phyloP scores from a whole-genome alignment of 108 stramenopile species.

The Skeletonema potamos region DNA sequence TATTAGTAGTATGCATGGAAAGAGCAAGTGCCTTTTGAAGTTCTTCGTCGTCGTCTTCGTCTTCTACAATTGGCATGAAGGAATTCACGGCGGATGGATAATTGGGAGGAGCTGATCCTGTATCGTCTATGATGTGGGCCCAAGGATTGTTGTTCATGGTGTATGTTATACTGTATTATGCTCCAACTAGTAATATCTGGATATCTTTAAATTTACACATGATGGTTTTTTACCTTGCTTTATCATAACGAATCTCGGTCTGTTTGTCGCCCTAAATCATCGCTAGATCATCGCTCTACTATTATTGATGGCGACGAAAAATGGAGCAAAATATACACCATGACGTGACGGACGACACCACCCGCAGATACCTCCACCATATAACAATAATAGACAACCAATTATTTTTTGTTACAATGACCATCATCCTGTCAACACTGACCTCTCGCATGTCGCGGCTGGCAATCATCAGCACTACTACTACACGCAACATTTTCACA shows the following conservation, averaged over 20 bases:
- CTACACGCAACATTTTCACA: neutral
- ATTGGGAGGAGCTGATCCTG: neutral
- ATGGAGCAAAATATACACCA: no score
- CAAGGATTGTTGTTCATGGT: neutral
- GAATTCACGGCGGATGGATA: neutral
- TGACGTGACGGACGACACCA: no score
- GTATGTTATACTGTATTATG: no score
- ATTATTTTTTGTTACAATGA: neutral
- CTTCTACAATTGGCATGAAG: neutral
- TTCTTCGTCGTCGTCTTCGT: conserved; percentile 51
- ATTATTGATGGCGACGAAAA: no score
- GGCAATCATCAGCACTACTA: neutral
- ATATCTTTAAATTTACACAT: no score
- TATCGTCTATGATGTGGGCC: neutral
- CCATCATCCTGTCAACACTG: neutral
- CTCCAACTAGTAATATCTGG: no score
- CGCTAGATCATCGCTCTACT: no score
- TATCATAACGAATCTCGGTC: no score
- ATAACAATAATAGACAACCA: neutral
- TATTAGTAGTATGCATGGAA: conserved; percentile 24
- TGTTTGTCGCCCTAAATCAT: no score
- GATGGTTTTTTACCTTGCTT: no score
- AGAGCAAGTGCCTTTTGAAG: conserved; percentile 52
- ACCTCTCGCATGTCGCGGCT: conserved; percentile 17
- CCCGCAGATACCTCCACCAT: no score